A percentile compares a stretch with the other conserved stretches of the same genome.
Conservation (phyloP, 148 eudicot genomes). For the Linanthus parryae region DNA sequence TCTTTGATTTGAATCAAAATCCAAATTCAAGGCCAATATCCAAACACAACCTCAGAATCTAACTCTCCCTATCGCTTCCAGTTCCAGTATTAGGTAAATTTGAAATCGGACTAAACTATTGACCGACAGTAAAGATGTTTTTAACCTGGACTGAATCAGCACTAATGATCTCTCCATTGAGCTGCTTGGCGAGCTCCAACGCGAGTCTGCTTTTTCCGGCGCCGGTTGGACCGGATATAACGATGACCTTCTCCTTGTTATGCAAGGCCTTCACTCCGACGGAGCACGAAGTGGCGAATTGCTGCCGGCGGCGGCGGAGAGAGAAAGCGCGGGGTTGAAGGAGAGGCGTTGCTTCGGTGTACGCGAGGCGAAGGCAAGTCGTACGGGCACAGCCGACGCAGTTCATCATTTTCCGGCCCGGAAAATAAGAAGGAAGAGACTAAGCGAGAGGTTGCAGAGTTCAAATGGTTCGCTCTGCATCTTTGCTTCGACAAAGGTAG, state of each 20-base stretch:
- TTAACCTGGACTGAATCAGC: conserved; percentile 96
- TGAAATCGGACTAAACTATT: no score
- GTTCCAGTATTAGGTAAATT: no score
- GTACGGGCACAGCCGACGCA: conserved; percentile 10
- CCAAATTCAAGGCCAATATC: no score
- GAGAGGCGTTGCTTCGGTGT: conserved; percentile 13
- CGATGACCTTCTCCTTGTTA: conserved; percentile 67
- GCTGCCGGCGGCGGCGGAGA: conserved; percentile 13
- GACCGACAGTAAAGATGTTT: not conserved
- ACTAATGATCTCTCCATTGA: conserved; percentile 87
- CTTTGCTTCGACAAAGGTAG: no score
- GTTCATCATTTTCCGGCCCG: conserved; percentile 18
- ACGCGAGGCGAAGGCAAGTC: conserved; percentile 20
- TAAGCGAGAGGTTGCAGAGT: no score
- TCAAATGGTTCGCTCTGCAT: no score
- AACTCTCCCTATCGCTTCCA: no score
- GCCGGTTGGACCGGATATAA: conserved; percentile 93
- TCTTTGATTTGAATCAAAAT: no score
- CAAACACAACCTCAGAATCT: no score
- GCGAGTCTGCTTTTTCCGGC: conserved; percentile 88
- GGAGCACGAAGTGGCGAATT: conserved; percentile 26
- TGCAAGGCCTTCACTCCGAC: conserved; percentile 18
- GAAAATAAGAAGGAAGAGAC: no score
- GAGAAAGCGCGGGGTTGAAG: conserved; percentile 4
- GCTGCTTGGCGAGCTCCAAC: conserved; percentile 75